Percentiles rank a stretch among this genome's conserved stretches.
Conservation (phyloP, 139 green algal genomes). For the Volvox reticuliferus region DNA sequence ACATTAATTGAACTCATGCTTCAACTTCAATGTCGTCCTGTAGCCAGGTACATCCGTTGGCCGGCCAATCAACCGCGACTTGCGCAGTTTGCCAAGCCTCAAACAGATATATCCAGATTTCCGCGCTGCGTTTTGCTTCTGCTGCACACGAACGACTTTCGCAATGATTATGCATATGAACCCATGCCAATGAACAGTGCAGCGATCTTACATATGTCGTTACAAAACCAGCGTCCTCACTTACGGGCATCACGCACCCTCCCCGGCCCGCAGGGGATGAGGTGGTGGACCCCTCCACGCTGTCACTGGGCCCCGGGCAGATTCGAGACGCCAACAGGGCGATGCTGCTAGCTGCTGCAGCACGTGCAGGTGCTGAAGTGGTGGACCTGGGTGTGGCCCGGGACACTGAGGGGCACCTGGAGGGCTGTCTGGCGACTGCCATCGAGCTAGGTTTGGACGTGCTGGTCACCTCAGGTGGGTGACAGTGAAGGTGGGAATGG, state of each 20-base stretch:
- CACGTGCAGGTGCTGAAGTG: conserved; percentile 57
- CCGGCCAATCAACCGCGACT: too few relatives aligned
- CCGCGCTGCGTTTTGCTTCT: too few relatives aligned
- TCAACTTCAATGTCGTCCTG: too few relatives aligned
- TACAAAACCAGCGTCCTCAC: background rate
- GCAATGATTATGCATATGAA: too few relatives aligned
- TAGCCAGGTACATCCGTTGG: too few relatives aligned
- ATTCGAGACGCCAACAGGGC: conserved; percentile 92
- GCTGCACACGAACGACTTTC: too few relatives aligned
- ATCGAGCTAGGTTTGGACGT: conserved; percentile 81
- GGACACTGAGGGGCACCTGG: conserved; percentile 72
- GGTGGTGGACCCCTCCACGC: conserved; percentile 65
- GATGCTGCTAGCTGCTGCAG: conserved; percentile 90
- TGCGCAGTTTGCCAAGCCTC: too few relatives aligned
- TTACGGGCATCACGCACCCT: background rate
- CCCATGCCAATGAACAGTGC: too few relatives aligned
- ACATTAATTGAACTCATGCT: too few relatives aligned
- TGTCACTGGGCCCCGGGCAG: conserved; percentile 77
- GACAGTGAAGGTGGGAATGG: background rate
- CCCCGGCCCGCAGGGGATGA: conserved; percentile 68
- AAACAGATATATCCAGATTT: too few relatives aligned
- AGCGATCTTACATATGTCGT: too few relatives aligned
- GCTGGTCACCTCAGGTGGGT: conserved; percentile 84
- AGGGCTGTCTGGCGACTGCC: conserved; percentile 76
- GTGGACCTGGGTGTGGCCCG: conserved; percentile 85